These are phyloP conservation scores for Pythium insidiosum DNA, from an alignment of 352 stramenopile genomes.

Conservation along the genomic window DNA sequence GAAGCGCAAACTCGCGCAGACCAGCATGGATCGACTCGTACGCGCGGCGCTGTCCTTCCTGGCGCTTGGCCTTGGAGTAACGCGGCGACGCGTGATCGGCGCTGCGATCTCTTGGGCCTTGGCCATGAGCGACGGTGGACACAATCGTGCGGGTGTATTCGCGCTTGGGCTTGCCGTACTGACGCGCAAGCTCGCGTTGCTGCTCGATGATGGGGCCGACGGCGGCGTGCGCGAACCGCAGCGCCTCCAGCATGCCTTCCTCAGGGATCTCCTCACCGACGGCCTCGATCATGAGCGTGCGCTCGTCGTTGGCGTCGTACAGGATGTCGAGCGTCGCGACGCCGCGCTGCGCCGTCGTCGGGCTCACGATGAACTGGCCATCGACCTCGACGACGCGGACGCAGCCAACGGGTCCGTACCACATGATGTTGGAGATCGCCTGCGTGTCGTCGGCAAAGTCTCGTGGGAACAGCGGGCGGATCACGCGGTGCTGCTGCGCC, in stretches of 20 bases:
- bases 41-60: constrained; percentile 53
- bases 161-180: constrained; percentile 66
- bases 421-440: constrained; percentile 83
- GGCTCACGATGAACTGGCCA: constrained; percentile 91
- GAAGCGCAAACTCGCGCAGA: constrained; percentile 51
- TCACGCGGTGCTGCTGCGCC: constrained; percentile 93
- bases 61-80: constrained; percentile 48
- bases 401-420: constrained; percentile 83
- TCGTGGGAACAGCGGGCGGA: constrained; percentile 92
- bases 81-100: constrained; percentile 24
- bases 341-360: constrained; percentile 62
- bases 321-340: constrained; percentile 73
- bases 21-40: constrained; percentile 64
- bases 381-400: constrained; percentile 82
- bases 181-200: constrained; percentile 43
- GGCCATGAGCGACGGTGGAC: constrained; percentile 44
- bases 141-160: constrained; percentile 40
- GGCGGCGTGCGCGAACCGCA: constrained; percentile 67
- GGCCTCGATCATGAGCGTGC: constrained; percentile 87
- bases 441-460: constrained; percentile 96
- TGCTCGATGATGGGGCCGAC: constrained; percentile 48
- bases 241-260: constrained; percentile 54
- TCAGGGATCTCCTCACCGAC: constrained; percentile 72
- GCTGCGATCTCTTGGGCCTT: constrained; percentile 17
- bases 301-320: constrained; percentile 69